Base-by-base conservation (phyloP, 164 flowering plant genomes). In the Amborella trichopoda region DNA sequence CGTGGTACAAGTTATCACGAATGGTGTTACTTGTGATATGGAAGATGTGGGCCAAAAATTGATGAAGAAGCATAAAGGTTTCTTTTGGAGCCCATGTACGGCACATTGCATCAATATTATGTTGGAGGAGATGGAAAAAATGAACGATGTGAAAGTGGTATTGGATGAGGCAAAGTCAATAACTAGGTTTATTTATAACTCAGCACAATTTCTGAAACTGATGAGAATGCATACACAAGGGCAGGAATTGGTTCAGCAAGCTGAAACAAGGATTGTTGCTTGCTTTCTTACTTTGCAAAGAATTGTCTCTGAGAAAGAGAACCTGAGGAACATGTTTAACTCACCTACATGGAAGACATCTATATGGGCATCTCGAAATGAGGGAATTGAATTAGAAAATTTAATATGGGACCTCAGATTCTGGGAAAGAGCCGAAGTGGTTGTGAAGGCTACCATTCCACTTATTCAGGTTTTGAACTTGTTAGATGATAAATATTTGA, bases 51-150 rank as follows among this genome's bases (percentile, higher is more conserved):
- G 79, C n/a, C 56, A 63, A 66, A 61, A 36, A 23, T 49, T 81
- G 8, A 61, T 46, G 42, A 60, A 66, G 20, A 68, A 58, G 54
- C 39, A 65, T 39, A 53, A 41, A 37, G 33, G 52, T 4, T 23
- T 74, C 3, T 75, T 77, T 61, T 79, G 87, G 87, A 67, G 60
- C 17, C 67, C 68, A 3, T 68, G 82, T 60, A 72, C 77, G 6
- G 62, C 74, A 34, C 67, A 65, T 38, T 85, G 84, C 67, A 50
- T 81, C 26, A 69, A 59, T 30, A 69, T 79, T 6, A 79, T 85
- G 52, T 57, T 85, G 34, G 74, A 74, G 39, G 66, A 68, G 59
- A 61, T 79, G 24, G 72, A 28, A 16, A 42, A 11, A 55, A 44
- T 66, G 59, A 48, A 3, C 26, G 13, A 28, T 2, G 21, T 65